Conservation (phyloP, 352 stramenopile species). For the Globisporangium spiculum region DNA sequence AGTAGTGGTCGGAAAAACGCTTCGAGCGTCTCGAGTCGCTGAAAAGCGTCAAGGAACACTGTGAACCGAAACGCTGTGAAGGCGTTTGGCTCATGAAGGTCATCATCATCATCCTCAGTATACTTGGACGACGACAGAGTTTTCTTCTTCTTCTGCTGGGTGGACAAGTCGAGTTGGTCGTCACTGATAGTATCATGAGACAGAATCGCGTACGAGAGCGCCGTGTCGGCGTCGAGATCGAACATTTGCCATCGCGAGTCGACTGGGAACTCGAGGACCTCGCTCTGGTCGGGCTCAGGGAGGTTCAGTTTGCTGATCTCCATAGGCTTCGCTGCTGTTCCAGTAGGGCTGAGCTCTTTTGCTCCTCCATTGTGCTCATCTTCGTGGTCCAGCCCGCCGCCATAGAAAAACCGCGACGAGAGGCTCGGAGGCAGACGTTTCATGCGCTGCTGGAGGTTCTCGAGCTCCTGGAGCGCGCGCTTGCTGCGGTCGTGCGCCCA, state of each 20-base stretch:
- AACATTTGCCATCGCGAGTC: constrained; percentile 42
- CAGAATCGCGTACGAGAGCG: constrained; percentile 49
- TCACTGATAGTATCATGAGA: constrained; percentile 24
- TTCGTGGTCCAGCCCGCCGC: background rate
- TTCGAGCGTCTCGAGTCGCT: constrained; percentile 55
- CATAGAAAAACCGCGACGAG: background rate
- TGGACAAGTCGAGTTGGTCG: background rate
- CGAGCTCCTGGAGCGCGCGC: constrained; percentile 55
- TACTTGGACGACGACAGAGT: background rate
- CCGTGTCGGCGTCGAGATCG: constrained; percentile 40
- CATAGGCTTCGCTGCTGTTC: background rate
- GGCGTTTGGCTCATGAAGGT: constrained; percentile 7
- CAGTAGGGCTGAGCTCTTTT: background rate
- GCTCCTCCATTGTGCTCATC: background rate
- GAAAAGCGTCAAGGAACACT: constrained; percentile 65
- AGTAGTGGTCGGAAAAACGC: constrained; percentile 58
- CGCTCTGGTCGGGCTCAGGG: constrained; percentile 10
- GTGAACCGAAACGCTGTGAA: constrained; percentile 48
- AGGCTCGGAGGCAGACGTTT: constrained; percentile 12
- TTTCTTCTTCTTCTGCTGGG: background rate
- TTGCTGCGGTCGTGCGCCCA: constrained; percentile 74
- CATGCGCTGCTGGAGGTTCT: constrained; percentile 25
- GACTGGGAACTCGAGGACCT: constrained; percentile 32
- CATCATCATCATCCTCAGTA: constrained; percentile 16
- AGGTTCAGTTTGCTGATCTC: constrained; percentile 4